Base-by-base conservation (phyloP, 2,329 filamentous ascomycete species). In the Exserohilum turcica region DNA sequence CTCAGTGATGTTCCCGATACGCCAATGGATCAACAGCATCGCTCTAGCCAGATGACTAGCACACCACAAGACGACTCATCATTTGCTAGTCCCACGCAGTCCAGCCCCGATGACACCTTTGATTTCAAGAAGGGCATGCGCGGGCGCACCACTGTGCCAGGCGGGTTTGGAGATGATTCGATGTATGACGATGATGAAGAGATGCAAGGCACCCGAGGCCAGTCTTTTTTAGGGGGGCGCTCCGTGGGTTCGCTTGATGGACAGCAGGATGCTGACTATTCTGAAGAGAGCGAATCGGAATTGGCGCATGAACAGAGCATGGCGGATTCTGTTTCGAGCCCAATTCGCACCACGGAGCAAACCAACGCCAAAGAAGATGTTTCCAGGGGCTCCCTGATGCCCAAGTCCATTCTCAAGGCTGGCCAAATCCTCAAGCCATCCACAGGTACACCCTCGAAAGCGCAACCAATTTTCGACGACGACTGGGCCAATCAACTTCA, bases 401-500 rank as follows among this genome's bases (percentile, higher is more conserved):
- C 77, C 16, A 79, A 79, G 60, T 81, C 79, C 0, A 80, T 82
- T 39, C 69, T 82, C 46, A 81, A 82, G 66, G 70, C 72, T 16
- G 74, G 53, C 59, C 74, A 67, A 61, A 57, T 61, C 52, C 51
- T 61, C 38, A 63, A 63, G 50, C 64, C 68, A 5, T 65, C 63
- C n/a, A 68, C 76, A 48, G 74, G 74, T 5, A 85, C 82, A n/a
- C 84, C 83, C 43, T 73, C 79, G 21, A 84, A 85, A 74, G 72
- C 75, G 52, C 74, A 78, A 56, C 78, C 80, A 45, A 75, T 80
- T 64, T 79, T 84, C 59, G 90, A 88, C 48, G 90, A 92, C 54
- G 89, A 96, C 72, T 99, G 94, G 94, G 89, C 92, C 63, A 89
- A 94, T 64, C 92, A 97, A 78, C 82, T 99, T 59, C 90, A 92